These are phyloP conservation scores for Chrysochromulina parva DNA, from an alignment of 78 protist genomes.

Conservation along the genomic window DNA sequence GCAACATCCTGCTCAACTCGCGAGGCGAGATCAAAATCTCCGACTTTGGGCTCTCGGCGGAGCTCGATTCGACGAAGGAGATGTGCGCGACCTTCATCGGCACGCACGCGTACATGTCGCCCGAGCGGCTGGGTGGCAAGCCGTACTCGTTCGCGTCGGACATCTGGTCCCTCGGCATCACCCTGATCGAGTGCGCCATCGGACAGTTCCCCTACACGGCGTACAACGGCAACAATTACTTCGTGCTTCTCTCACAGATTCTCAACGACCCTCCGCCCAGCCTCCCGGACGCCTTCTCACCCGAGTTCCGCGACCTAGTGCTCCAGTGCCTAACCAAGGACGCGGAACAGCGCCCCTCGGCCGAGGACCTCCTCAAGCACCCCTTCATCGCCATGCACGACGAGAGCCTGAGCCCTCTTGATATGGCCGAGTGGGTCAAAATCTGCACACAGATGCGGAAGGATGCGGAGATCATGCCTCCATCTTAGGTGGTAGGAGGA, in stretches of 20 bases:
- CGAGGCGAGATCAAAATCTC: constrained; percentile 20
- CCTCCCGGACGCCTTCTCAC: constrained; percentile 21
- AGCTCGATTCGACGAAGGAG: not conserved
- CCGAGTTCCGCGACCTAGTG: constrained; percentile 16
- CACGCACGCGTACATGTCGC: not conserved
- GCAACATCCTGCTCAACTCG: constrained; percentile 32
- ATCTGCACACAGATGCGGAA: too few species aligned
- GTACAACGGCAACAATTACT: not conserved
- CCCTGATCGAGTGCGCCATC: constrained; percentile 50
- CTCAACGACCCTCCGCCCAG: constrained; percentile 39
- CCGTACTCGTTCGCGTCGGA: constrained; percentile 30
- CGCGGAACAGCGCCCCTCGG: not conserved
- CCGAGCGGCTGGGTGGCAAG: constrained; percentile 15
- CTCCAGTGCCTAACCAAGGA: not conserved
- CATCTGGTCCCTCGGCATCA: constrained; percentile 64
- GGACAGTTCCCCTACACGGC: constrained; percentile 75
- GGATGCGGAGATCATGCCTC: too few species aligned
- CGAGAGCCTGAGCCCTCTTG: too few species aligned
- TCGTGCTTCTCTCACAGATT: not conserved
- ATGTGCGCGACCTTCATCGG: constrained; percentile 26
- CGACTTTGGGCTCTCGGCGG: constrained; percentile 45
- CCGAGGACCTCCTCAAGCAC: not conserved
- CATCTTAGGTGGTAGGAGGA: too few species aligned
- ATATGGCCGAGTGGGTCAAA: too few species aligned
- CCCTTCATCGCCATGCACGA: not conserved